Conservation (phyloP, 164 flowering plant species). For the Liriodendron chinense region DNA sequence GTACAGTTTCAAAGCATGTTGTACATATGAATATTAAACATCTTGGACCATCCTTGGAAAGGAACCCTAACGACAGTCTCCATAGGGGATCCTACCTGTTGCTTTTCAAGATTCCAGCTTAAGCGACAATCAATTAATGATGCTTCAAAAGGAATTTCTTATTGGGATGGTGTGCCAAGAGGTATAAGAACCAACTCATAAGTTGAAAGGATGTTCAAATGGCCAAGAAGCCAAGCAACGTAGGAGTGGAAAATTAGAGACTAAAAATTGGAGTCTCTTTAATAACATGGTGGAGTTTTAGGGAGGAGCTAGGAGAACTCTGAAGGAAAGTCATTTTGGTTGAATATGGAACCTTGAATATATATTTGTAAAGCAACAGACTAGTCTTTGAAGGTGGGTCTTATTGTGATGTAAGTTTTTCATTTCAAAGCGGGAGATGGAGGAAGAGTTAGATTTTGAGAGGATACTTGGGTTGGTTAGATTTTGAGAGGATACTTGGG, state of each 20-base stretch:
- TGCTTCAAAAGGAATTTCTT: not conserved
- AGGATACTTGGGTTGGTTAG: not conserved
- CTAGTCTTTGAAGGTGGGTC: not conserved
- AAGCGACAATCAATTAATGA: not conserved
- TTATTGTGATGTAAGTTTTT: not conserved
- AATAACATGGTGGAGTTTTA: not conserved
- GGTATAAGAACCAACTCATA: not conserved
- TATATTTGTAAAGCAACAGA: not conserved
- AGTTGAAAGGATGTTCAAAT: not conserved
- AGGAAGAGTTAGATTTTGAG: not conserved
- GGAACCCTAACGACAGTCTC: too few relatives aligned
- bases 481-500: not conserved
- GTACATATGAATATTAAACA: too few relatives aligned
- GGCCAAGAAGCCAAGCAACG: not conserved
- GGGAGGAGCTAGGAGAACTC: not conserved
- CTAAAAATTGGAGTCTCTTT: not conserved
- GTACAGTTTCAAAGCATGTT: too few relatives aligned
- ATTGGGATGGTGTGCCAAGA: not conserved
- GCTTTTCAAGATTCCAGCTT: not conserved
- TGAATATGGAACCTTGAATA: not conserved
- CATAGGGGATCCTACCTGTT: not conserved
- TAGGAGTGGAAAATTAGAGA: not conserved
- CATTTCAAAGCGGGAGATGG: not conserved
- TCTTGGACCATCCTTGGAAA: too few relatives aligned
- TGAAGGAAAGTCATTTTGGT: not conserved